A percentile compares a stretch with the other conserved stretches of the same genome.
phyloP scores from a whole-genome alignment of 257 asterid species.

The Solanum piurae region DNA sequence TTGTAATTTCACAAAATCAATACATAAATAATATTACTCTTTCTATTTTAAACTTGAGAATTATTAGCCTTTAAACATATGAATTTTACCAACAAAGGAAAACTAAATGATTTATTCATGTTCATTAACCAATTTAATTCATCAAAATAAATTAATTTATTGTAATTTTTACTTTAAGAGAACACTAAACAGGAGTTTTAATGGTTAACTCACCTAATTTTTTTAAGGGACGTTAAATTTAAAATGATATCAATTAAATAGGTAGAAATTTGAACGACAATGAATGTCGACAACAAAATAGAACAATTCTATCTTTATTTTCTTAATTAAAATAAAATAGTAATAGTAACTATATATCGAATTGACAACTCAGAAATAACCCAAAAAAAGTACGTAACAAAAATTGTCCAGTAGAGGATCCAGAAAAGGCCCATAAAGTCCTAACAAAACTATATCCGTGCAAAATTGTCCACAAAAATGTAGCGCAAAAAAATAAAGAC shows the following conservation, averaged over 20 bases:
- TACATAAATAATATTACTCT: neutral
- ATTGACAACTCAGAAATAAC: neutral
- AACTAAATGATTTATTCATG: no score
- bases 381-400: neutral
- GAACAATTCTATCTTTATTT: no score
- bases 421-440: neutral
- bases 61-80: no score
- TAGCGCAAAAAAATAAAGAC: neutral
- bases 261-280: neutral
- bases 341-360: no score
- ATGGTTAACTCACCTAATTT: neutral
- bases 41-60: neutral
- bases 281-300: neutral
- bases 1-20: neutral
- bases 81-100: neutral
- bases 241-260: no score
- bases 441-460: neutral
- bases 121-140: no score
- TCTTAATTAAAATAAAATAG: neutral
- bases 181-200: no score
- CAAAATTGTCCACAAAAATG: neutral
- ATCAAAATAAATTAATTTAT: no score
- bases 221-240: no score
- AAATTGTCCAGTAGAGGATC: neutral
- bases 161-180: no score